phyloP scores from a whole-genome alignment of 306 rosid species.

The Vicia sativa region DNA sequence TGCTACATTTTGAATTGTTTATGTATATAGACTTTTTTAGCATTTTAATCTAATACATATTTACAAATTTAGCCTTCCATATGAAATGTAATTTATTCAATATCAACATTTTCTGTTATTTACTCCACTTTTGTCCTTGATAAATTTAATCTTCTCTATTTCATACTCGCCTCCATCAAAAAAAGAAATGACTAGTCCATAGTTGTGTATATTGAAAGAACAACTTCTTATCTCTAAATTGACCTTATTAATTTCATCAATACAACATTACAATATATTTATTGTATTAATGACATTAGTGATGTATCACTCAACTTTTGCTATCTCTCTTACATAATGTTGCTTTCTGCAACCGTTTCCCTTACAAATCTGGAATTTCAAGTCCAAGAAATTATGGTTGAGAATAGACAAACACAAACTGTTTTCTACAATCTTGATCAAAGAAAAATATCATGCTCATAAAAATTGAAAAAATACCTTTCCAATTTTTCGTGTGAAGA shows the following conservation, averaged over 20 bases:
- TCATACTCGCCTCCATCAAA: too few species aligned
- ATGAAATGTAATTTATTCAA: too few species aligned
- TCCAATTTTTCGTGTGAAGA: conserved; percentile 87
- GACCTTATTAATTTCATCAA: conserved; percentile 29
- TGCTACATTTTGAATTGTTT: too few species aligned
- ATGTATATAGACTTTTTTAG: too few species aligned
- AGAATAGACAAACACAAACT: conserved; percentile 16
- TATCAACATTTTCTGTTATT: too few species aligned
- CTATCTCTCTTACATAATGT: conserved; percentile 74
- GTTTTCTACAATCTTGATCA: not conserved
- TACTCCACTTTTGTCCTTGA: too few species aligned
- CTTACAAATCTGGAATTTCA: conserved; percentile 69
- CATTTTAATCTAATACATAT: too few species aligned
- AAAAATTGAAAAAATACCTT: conserved; percentile 46
- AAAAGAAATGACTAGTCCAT: too few species aligned
- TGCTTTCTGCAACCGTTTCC: conserved; percentile 87
- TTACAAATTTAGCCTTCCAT: too few species aligned
- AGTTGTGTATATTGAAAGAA: too few species aligned
- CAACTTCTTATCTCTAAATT: too few species aligned
- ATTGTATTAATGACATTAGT: not conserved
- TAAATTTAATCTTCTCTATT: too few species aligned
- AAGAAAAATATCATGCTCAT: conserved; percentile 45
- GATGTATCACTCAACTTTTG: conserved; percentile 78
- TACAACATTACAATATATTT: conserved; percentile 32
- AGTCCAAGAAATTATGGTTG: not conserved